Percentiles rank a stretch among this genome's conserved stretches.
These are phyloP conservation scores for Inga leiocalycina DNA, from an alignment of 306 rosid species.

Conservation along the genomic window DNA sequence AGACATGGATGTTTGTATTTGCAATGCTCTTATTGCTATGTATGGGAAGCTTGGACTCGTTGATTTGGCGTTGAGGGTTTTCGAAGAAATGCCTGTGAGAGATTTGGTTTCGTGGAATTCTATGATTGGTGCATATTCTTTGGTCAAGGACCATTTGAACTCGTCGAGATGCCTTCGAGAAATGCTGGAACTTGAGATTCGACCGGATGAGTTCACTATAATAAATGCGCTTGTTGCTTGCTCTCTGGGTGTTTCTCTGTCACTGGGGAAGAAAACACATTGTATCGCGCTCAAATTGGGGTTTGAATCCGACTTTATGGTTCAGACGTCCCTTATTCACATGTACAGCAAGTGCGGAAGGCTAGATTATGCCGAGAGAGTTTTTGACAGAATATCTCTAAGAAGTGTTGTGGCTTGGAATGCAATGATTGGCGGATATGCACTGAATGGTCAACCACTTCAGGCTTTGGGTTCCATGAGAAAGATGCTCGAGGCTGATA, in stretches of 20 bases:
- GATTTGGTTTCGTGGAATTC: slow-evolving; percentile 68
- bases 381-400: slow-evolving; percentile 42
- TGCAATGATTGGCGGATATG: slow-evolving; percentile 56
- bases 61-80: slow-evolving; percentile 48
- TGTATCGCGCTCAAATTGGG: slow-evolving; percentile 46
- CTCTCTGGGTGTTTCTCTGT: slow-evolving; percentile 37
- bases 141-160: slow-evolving; percentile 38
- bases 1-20: slow-evolving; percentile 48
- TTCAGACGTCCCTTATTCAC: slow-evolving; percentile 55
- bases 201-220: slow-evolving; percentile 48
- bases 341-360: slow-evolving; percentile 55
- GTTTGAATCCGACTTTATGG: slow-evolving; percentile 48
- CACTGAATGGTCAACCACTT: slow-evolving; percentile 24
- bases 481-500: slow-evolving; percentile 48
- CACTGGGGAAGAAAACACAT: slow-evolving; percentile 52
- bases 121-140: slow-evolving; percentile 49
- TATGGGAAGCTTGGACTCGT: slow-evolving; percentile 52
- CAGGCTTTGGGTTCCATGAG: slow-evolving; percentile 43
- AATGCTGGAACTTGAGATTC: slow-evolving; percentile 45
- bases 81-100: slow-evolving; percentile 50
- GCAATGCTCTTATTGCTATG: slow-evolving; percentile 50
- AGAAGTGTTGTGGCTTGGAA: slow-evolving; percentile 61
- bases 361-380: slow-evolving; percentile 49
- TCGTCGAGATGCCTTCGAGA: slow-evolving; percentile 46
- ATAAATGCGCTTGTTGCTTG: slow-evolving; percentile 51